Evolutionary conservation across 1,284 basidiomycete species (phyloP), one percentile per base, ranked within the genome.

Genomic region (Ustilago bromivora): DNA sequence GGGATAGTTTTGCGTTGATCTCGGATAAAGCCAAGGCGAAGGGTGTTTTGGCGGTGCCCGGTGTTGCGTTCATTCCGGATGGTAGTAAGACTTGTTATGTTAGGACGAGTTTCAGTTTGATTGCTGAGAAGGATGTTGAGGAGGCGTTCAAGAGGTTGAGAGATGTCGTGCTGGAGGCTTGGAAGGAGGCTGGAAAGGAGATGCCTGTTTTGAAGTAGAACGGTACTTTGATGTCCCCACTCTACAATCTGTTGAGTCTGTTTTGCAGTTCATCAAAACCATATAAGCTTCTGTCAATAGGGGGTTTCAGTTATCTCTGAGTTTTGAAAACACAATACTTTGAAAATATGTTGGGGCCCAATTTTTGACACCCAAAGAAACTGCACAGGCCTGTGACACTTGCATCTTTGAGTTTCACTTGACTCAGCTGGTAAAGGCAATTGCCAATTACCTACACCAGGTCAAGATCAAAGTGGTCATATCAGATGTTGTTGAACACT

Each of bases 11-110:
- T 79, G 87, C 89, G n/a, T 83, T 97, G 56, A 94, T 98, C 80
- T 88, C 90, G 61, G 92, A 90, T 15, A 92, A 92, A 78, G 95
- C 95, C 2, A 89, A 93, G 57, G 90, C 91, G 64, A 91, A 91
- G 58, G 94, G 94, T 28, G 93, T 98, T 3, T 89, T 98, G 23
- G 94, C 93, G 11, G 90, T 98, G 6, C 96, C 96, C 0, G 88
- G 88, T 31, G 74, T 77, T 0, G 94, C 94, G 0, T 87, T 87
- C 66, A 82, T 87, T 70, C 80, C 82, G 2, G 66, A 66, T 34
- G 69, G 73, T 4, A 65, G 65, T 49, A 75, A 64, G 55, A 70
- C 71, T 35, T 78, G 78, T 47, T 85, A 85, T 55, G 84, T 84
- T 9, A 72, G 84, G 13, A 76, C 79, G 9, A 82, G 80, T 56